phyloP scores from a whole-genome alignment of 345 rosid species.

The Pseudoturritis turrita region DNA sequence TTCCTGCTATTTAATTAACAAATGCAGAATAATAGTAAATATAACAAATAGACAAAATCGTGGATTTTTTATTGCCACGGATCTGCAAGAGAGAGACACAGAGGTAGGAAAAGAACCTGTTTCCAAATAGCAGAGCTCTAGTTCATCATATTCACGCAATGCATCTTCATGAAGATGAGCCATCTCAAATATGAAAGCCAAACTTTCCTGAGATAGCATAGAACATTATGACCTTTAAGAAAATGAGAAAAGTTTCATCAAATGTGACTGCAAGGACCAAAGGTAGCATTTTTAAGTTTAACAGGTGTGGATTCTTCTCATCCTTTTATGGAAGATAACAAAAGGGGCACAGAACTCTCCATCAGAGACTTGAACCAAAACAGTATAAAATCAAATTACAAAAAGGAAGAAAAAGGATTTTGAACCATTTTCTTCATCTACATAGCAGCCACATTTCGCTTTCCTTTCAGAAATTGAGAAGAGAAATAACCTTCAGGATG shows the following conservation, averaged over 20 bases:
- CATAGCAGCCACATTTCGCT: neutral
- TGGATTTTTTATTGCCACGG: neutral
- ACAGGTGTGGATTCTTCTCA: neutral
- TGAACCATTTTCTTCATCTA: neutral
- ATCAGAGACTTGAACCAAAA: neutral
- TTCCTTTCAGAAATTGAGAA: constrained; percentile 19
- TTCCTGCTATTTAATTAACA: neutral
- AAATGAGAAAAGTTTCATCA: constrained; percentile 12
- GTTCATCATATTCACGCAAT: constrained; percentile 89
- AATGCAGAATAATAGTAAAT: neutral
- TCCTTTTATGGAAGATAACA: constrained; percentile 4
- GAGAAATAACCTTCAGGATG: constrained; percentile 78
- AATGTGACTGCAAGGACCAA: constrained; percentile 12
- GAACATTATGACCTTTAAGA: constrained; percentile 21
- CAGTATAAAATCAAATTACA: neutral
- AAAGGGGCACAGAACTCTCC: neutral
- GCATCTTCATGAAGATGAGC: constrained; percentile 97
- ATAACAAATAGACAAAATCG: neutral
- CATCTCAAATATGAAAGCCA: constrained; percentile 99
- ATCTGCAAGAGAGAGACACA: neutral
- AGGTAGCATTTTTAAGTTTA: neutral
- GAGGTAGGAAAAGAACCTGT: constrained; percentile 51
- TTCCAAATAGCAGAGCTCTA: constrained; percentile 93
- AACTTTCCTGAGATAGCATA: constrained; percentile 70
- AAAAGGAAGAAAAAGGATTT: neutral